phyloP scores from a whole-genome alignment of 768 basidiomycete genomes.

The Dendrothele bispora region DNA sequence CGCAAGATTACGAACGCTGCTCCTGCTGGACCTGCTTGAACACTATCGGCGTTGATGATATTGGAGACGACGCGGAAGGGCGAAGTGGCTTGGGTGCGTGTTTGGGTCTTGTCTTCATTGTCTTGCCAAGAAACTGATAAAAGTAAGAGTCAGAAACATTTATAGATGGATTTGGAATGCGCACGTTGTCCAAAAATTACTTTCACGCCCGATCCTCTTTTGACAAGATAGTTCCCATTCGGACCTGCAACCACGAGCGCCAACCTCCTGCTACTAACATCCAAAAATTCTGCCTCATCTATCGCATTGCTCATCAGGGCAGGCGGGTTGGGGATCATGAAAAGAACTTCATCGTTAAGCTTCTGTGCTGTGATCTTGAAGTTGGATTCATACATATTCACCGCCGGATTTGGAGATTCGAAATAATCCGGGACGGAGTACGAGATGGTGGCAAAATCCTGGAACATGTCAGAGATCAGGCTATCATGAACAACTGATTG shows the following conservation, averaged over 20 bases:
- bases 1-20: constrained; percentile 11
- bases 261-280: constrained; percentile 17
- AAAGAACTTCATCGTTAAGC: constrained; percentile 22
- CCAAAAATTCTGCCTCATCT: constrained; percentile 10
- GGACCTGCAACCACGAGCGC: constrained; percentile 11
- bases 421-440: constrained; percentile 29
- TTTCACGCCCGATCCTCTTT: background rate
- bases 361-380: constrained; percentile 9
- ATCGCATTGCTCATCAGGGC: constrained; percentile 4
- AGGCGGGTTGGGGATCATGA: constrained; percentile 18
- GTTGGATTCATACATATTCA: constrained; percentile 7
- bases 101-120: background rate
- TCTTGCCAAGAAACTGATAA: background rate
- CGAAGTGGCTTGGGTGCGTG: background rate
- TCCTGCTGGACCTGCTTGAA: background rate
- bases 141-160: background rate
- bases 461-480: background rate
- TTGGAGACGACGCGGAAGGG: background rate
- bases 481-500: background rate
- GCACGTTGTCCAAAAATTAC: background rate
- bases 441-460: constrained; percentile 27
- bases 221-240: background rate
- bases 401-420: constrained; percentile 20
- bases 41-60: background rate
- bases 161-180: too few species aligned